Base-by-base conservation (phyloP, 176 grass and related monocot genomes). In the Lolium perenne region DNA sequence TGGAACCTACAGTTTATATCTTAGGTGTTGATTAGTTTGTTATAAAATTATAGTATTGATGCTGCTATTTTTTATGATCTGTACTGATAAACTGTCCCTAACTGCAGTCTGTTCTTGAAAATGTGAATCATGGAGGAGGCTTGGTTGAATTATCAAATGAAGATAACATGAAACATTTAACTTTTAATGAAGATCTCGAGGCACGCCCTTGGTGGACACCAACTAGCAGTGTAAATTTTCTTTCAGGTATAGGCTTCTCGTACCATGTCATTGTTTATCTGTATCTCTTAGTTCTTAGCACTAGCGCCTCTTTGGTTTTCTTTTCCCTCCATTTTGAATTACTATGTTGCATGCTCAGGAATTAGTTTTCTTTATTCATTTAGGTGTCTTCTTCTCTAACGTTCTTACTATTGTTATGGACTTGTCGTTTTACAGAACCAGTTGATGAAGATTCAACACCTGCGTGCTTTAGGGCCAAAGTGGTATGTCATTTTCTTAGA, bases 121-220 rank as follows among this genome's bases (percentile, higher is more conserved):
- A 71, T 70, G 82, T 81, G 63, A 91, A 85, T 78, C 72, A 93
- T 73, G 97, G 97, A 59, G 50, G 67, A 61, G 88, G 87, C 66
- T 92, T 92, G 49, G 92, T 99, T 93, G 90, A 94, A 45, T 61
- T 94, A 72, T 90, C 94, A 85, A 92, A 82, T 77, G 84, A 89
- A 26, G 88, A 99, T 51, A 96, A 78, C 73, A 61, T 99, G 87
- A 86, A 88, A 83, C 84, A 76, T 32, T 84, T 94, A 72, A 93
- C 92, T 55, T 94, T 91, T 76, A 99, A 96, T 88, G 92, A 91
- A 94, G 92, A 97, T 91, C 77, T 91, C 81, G 82, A 99, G 55
- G 79, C 90, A 71, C 87, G 97, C 14, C 97, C 97, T 82, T 99
- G 92, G 97, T 99, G 97, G 97, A 90, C 94, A 22, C 92, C 94